Evolutionary conservation across 2,329 filamentous ascomycete genomes (phyloP).

Genomic region (Moelleriella libera): DNA sequence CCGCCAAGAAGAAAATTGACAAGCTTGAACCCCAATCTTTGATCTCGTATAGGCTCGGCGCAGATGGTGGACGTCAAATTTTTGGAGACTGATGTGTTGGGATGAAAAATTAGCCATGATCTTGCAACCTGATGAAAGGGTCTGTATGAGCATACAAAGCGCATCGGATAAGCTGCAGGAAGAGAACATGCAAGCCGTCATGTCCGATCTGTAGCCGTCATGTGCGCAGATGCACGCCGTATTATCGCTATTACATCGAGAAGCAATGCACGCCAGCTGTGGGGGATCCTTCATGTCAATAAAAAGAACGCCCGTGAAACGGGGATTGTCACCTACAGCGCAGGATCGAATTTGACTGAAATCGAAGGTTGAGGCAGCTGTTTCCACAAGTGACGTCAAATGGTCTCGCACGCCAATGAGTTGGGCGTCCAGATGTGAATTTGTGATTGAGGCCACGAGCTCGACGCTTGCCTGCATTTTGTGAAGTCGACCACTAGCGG

Average conservation of each 20-base stretch:
- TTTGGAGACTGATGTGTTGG: constrained; percentile 3
- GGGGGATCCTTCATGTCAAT: neutral
- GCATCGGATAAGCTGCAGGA: constrained; percentile 4
- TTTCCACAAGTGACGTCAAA: neutral
- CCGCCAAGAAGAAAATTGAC: constrained; percentile 14
- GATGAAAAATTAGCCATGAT: neutral
- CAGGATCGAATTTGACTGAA: neutral
- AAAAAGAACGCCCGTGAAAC: neutral
- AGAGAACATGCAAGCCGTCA: constrained; percentile 11
- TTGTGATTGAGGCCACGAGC: too few relatives aligned
- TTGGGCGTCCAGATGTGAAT: neutral
- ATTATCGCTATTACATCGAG: constrained; percentile 3
- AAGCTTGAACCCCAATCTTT: constrained; percentile 14
- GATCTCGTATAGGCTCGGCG: constrained; percentile 8
- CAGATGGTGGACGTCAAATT: constrained; percentile 10
- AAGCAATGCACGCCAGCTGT: constrained; percentile 9
- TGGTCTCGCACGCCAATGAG: neutral
- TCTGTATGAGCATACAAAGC: constrained; percentile 1
- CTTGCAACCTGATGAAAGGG: neutral
- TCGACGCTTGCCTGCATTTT: too few relatives aligned
- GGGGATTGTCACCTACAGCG: neutral
- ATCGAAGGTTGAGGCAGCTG: neutral
- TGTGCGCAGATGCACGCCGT: constrained; percentile 7
- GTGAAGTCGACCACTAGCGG: too few relatives aligned
- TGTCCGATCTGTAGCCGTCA: constrained; percentile 4